Conservation (phyloP, 192 early-diverging fungal genomes). For the Entrophospora sp. region DNA sequence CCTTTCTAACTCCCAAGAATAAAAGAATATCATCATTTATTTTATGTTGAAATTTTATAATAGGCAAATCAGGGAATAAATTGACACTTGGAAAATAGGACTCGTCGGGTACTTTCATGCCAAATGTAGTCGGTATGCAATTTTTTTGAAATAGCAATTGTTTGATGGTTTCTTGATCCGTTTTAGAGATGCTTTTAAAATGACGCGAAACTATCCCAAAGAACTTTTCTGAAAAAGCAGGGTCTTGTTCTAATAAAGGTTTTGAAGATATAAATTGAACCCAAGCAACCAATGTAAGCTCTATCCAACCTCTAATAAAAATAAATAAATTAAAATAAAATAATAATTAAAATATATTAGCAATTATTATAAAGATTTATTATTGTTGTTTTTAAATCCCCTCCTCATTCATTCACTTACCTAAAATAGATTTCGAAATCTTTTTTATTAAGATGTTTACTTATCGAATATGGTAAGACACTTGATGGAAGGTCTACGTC, state of each 20-base stretch:
- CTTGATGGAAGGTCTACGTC: not conserved
- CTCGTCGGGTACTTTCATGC: constrained; percentile 57
- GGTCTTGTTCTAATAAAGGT: constrained; percentile 22
- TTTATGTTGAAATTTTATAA: constrained; percentile 45
- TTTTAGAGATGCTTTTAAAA: constrained; percentile 27
- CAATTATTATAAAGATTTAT: not conserved
- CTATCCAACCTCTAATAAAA: not conserved
- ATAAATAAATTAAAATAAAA: not conserved
- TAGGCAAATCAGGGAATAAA: constrained; percentile 76
- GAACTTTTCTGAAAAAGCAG: constrained; percentile 60
- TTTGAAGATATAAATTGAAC: not conserved
- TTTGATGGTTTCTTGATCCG: constrained; percentile 24
- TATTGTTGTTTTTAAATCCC: not conserved
- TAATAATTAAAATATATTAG: not conserved
- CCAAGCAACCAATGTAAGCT: not conserved
- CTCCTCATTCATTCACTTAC: too few species aligned
- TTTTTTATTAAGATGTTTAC: not conserved
- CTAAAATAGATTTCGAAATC: constrained; percentile 3
- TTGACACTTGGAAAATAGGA: constrained; percentile 73
- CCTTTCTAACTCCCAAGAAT: constrained; percentile 71
- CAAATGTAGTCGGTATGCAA: constrained; percentile 65
- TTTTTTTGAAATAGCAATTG: constrained; percentile 29
- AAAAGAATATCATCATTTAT: constrained; percentile 41
- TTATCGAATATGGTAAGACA: constrained; percentile 2
- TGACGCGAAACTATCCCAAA: constrained; percentile 44